Evolutionary conservation across 139 green algal genomes (phyloP), one percentile per base, ranked within the genome.

Genomic region (Chlorella sp.): DNA sequence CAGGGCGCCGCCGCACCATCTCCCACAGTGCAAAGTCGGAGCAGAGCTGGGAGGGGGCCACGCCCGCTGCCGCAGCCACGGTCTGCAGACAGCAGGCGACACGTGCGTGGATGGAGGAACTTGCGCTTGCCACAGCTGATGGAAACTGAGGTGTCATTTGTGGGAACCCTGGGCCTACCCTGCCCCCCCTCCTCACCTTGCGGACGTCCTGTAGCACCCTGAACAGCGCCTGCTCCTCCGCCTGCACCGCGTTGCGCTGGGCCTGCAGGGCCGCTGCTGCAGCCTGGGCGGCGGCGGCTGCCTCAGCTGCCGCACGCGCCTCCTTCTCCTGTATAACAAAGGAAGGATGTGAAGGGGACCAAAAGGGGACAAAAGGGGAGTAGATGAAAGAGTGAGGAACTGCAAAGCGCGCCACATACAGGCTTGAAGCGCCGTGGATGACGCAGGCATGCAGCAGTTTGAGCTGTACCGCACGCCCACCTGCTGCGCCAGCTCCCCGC

Each of bases 11-110:
- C 26, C 78, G 71, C 60, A 64, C 65, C 30, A 88, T 73, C 72
- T 88, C 85, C 85, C 78, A 87, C 67, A 88, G 85, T 30, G 78
- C 34, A 30, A 57, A 68, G 62, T 88, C 85, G 30, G 47, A 47
- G 23, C 63, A 25, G 15, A 88, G 69, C 78, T 81, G 87, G 32
- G 55, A 82, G 80, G 85, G 85, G 0, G 78, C 85, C 25, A 88
- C 80, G 4, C 44, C 78, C 4, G 51, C 60, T 3, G 39, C 41
- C 5, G 51, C 51, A 0, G 79, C 84, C 2, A 63, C 41, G 25
- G n/a, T 20, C 80, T 88, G 76, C 56, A 74, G 21, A 15, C 44
- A 51, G 23, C 20, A 67, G 30, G 56, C 44, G 44, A 17, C 7
- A 55, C 7, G 44, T 60, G 51, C 13, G 44, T 21, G 3, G 3